Conservation (phyloP, 2,329 filamentous ascomycete species). For the Colletotrichum kahawae region DNA sequence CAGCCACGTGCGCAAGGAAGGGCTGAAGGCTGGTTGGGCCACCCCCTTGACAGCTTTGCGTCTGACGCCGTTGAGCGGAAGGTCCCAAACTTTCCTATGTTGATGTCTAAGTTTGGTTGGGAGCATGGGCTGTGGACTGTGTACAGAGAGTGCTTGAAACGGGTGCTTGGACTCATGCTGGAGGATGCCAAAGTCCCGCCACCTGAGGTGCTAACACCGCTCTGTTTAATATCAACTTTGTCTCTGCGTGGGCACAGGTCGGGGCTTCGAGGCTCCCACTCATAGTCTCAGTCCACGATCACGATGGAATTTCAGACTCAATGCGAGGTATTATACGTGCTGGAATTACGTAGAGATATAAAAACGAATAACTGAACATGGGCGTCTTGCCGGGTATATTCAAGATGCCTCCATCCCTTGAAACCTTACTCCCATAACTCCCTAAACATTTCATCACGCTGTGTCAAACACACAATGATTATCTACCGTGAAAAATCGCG, state of each 20-base stretch:
- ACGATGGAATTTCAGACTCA: neutral
- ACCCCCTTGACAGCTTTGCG: neutral
- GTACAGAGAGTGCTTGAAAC: neutral
- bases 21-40: neutral
- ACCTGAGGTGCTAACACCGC: accelerated
- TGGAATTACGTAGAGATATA: neutral
- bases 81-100: neutral
- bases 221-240: neutral
- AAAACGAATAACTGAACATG: neutral
- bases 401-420: neutral
- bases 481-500: neutral
- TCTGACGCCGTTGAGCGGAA: neutral
- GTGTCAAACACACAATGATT: neutral
- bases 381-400: neutral
- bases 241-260: too few species aligned
- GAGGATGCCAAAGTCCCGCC: neutral
- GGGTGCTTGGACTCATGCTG: neutral
- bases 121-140: neutral
- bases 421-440: neutral
- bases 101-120: neutral
- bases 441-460: neutral
- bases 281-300: too few species aligned
- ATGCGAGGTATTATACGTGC: neutral
- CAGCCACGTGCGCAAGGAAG: neutral
- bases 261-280: too few species aligned